phyloP scores from a whole-genome alignment of 2,329 filamentous ascomycete genomes.

The Verticillium nonalfalfae region DNA sequence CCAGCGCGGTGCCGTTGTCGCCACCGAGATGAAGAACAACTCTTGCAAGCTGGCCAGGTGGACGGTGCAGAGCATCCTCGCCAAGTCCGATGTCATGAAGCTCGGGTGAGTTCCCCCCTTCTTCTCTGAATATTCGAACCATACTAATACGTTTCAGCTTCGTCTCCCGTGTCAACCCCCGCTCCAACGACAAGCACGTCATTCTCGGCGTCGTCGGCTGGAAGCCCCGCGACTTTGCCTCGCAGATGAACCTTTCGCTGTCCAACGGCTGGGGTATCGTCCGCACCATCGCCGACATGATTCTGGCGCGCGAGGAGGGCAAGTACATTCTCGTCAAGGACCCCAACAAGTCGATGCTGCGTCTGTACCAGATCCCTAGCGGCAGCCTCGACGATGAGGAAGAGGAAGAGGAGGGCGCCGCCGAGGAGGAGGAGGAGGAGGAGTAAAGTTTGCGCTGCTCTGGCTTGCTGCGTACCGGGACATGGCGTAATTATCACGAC shows the following conservation, averaged over 20 bases:
- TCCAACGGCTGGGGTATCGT: conserved; percentile 99
- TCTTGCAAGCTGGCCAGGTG: conserved; percentile 96
- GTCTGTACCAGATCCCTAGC: conserved; percentile 84
- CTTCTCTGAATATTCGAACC: background rate
- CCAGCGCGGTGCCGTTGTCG: conserved; percentile 93
- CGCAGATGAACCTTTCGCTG: conserved; percentile 96
- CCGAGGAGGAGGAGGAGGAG: conserved; percentile 34
- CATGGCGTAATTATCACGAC: background rate
- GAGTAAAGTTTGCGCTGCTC: conserved; percentile 15
- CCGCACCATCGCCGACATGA: conserved; percentile 95
- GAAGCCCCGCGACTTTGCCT: conserved; percentile 95
- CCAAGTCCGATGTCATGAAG: conserved; percentile 98
- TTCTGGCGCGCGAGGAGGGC: conserved; percentile 67
- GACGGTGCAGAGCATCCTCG: conserved; percentile 95
- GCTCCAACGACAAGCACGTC: conserved; percentile 88
- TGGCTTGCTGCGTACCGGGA: background rate
- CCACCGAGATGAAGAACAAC: conserved; percentile 99
- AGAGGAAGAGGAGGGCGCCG: conserved; percentile 45
- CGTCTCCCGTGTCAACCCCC: conserved; percentile 89
- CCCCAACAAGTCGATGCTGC: conserved; percentile 92
- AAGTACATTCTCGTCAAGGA: conserved; percentile 84
- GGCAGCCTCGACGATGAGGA: conserved; percentile 84
- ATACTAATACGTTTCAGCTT: conserved; percentile 51
- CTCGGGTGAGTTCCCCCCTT: conserved; percentile 61
- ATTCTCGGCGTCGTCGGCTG: conserved; percentile 93